phyloP scores from a whole-genome alignment of 2,329 filamentous ascomycete species.

The Claviceps lovelessii region DNA sequence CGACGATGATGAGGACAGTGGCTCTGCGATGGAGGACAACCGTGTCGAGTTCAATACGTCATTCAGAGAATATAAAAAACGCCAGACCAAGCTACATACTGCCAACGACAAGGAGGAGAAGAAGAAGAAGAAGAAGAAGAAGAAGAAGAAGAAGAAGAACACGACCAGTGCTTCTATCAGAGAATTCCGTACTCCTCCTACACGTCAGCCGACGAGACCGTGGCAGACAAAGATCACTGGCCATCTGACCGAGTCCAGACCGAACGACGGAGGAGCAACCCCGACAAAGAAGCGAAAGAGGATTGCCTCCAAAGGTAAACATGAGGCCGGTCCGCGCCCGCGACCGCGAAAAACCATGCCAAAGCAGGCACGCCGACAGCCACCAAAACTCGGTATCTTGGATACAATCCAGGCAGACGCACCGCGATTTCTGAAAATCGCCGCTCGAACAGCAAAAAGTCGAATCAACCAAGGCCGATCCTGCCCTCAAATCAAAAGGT shows the following conservation, averaged over 20 bases:
- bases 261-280: neutral
- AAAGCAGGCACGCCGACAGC: conserved; percentile 4
- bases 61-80: conserved; percentile 26
- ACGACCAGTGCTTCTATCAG: conserved; percentile 11
- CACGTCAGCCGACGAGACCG: conserved; percentile 7
- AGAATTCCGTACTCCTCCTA: conserved; percentile 10
- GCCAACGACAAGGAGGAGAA: conserved; percentile 9
- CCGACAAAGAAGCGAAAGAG: neutral
- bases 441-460: conserved; percentile 40
- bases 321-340: neutral
- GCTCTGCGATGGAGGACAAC: conserved; percentile 34
- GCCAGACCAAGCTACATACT: conserved; percentile 18
- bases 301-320: neutral
- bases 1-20: conserved; percentile 20
- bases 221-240: conserved; percentile 21
- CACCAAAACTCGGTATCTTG: conserved; percentile 45
- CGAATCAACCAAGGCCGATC: conserved; percentile 36
- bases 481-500: conserved; percentile 40
- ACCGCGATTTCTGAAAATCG: conserved; percentile 45
- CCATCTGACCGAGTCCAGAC: conserved; percentile 10
- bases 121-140: conserved; percentile 1
- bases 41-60: conserved; percentile 36
- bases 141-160: conserved; percentile 1
- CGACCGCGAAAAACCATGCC: neutral
- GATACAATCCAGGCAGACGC: conserved; percentile 40